A percentile compares a stretch with the other conserved stretches of the same genome.
phyloP scores from a whole-genome alignment of 441 rosid genomes.

The Euphorbia corollata region DNA sequence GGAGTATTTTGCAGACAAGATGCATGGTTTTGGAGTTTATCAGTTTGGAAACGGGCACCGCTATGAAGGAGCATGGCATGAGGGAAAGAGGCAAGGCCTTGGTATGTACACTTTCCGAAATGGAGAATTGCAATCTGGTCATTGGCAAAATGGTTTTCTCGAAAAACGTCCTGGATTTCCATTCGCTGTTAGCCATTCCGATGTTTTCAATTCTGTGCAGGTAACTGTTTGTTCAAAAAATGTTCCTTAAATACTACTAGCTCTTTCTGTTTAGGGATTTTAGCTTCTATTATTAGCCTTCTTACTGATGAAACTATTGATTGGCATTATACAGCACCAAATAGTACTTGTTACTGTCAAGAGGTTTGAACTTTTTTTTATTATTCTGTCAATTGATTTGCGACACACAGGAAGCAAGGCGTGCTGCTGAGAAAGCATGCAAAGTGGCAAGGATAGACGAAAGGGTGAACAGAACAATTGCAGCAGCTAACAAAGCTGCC shows the following conservation, averaged over 20 bases:
- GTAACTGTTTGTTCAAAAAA: conserved; percentile 21
- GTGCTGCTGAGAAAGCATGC: conserved; percentile 67
- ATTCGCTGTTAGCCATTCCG: conserved; percentile 45
- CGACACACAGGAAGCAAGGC: conserved; percentile 51
- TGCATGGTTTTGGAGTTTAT: conserved; percentile 71
- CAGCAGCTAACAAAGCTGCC: conserved; percentile 77
- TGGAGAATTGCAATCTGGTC: conserved; percentile 68
- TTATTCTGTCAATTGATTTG: neutral
- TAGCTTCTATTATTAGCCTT: neutral
- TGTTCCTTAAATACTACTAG: too few species aligned
- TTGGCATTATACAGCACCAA: neutral
- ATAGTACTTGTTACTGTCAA: neutral
- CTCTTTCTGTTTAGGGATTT: neutral
- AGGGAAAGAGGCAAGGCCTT: conserved; percentile 69
- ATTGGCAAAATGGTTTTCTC: conserved; percentile 66
- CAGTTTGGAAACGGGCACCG: conserved; percentile 59
- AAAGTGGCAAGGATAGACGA: conserved; percentile 58
- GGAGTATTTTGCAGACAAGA: conserved; percentile 73
- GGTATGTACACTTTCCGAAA: conserved; percentile 75
- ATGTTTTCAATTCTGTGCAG: conserved; percentile 63
- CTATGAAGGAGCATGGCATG: conserved; percentile 69
- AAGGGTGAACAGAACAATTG: conserved; percentile 48
- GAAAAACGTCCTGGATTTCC: conserved; percentile 41
- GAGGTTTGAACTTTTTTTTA: neutral
- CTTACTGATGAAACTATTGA: conserved; percentile 1